A percentile compares a stretch with the other conserved stretches of the same genome.
Conservation (phyloP, 2,329 filamentous ascomycete species). For the Scedosporium boydii region DNA sequence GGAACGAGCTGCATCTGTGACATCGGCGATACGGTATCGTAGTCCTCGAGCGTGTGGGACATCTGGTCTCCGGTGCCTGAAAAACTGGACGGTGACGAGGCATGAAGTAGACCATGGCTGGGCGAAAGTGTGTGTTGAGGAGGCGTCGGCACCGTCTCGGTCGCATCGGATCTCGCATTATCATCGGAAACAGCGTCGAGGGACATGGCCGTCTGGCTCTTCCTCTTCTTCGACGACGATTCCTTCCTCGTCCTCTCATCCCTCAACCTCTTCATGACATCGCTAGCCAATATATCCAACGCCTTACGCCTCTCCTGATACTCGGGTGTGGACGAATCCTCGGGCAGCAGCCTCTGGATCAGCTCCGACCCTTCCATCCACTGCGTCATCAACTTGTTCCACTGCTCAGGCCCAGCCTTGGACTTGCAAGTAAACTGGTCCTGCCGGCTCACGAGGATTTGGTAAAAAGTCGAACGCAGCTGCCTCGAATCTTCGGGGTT, state of each 20-base stretch:
- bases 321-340: slow-evolving; percentile 39
- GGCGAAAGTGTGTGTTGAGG: not conserved
- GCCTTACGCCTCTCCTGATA: slow-evolving; percentile 50
- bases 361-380: slow-evolving; percentile 55
- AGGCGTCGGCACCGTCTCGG: not conserved
- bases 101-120: not conserved
- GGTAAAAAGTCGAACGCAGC: slow-evolving; percentile 56
- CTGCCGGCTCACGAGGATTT: slow-evolving; percentile 43
- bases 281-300: slow-evolving; percentile 61
- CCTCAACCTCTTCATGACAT: slow-evolving; percentile 68
- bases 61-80: slow-evolving; percentile 14
- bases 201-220: not conserved
- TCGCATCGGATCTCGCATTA: not conserved
- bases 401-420: slow-evolving; percentile 62
- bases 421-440: slow-evolving; percentile 64
- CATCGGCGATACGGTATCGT: slow-evolving; percentile 8
- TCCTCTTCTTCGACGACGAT: slow-evolving; percentile 17
- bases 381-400: slow-evolving; percentile 56
- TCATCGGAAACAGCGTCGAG: not conserved
- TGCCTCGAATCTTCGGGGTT: slow-evolving; percentile 41
- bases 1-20: slow-evolving; percentile 9
- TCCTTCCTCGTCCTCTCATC: slow-evolving; percentile 54
- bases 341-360: slow-evolving; percentile 43
- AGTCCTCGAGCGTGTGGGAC: slow-evolving; percentile 5
- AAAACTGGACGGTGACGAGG: not conserved